Base-by-base conservation (phyloP, 768 basidiomycete species). In the Lentinus brumalis region DNA sequence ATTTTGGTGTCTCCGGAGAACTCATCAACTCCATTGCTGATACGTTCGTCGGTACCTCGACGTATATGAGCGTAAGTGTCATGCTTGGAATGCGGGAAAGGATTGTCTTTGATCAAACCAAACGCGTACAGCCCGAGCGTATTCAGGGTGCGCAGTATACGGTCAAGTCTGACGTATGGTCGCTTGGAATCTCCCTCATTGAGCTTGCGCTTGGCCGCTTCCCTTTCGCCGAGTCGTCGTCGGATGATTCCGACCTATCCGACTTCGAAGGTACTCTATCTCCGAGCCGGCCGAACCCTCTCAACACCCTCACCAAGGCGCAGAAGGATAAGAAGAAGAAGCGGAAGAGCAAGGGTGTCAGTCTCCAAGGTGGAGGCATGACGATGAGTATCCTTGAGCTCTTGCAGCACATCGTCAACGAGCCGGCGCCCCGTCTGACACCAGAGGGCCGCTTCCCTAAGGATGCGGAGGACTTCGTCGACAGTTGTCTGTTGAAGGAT, bases 121-220 rank as follows among this genome's bases (percentile, higher is more conserved):
- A 41, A 54, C 49, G 61, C 50, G 38, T 56, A 39, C 75, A 99
- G 97, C 97, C 97, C 16, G 97, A 99, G 71, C 94, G 97, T 61
- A 98, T 99, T 78, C 96, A 98, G 77, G 97, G 97, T 52, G 94
- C 94, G 1, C 92, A 93, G 71, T 98, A 99, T 74, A 95, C 94
- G 31, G 96, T 99, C 75, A 98, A 98, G 76, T 98, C 96, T 4
- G 97, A 99, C 69, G 96, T 98, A 4, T 99, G 97, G 97, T 98
- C 96, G 0, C 84, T 98, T 46, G 97, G 97, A 32, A 94, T 99
- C 70, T 92, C 95, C 8, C 81, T 99, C 50, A 96, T 98, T 73
- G 97, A 99, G 77, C 86, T 99, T 44, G 97, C 95, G 0, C 85
- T 96, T 35, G 97, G 96, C 15, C 90, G 94, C 40, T 99, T 99